These are phyloP conservation scores for Echites panduratus DNA, from an alignment of 257 asterid species.

Conservation along the genomic window DNA sequence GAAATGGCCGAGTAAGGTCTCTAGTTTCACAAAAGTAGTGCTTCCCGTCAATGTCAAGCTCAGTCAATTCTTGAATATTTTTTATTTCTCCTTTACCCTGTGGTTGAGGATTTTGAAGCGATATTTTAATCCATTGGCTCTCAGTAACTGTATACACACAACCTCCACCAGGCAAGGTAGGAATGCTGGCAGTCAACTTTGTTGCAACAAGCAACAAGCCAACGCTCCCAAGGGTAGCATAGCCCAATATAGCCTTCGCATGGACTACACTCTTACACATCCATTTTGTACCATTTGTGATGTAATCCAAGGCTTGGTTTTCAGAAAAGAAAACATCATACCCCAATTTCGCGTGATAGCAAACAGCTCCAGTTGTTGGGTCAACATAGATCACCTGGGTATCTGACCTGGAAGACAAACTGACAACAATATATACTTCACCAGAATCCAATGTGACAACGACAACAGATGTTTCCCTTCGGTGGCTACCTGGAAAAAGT, in stretches of 20 bases:
- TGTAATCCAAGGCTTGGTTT: conserved; percentile 65
- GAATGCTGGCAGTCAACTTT: conserved; percentile 65
- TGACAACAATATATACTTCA: conserved; percentile 77
- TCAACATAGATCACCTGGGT: conserved; percentile 95
- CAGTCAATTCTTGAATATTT: conserved; percentile 83
- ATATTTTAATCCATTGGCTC: conserved; percentile 87
- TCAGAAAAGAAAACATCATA: conserved; percentile 81
- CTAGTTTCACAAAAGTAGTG: conserved; percentile 89
- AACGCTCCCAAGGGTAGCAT: conserved; percentile 80
- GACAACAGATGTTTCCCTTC: conserved; percentile 72
- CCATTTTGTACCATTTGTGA: conserved; percentile 76
- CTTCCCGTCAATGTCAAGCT: conserved; percentile 91
- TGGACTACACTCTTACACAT: conserved; percentile 56
- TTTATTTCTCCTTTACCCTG: conserved; percentile 82
- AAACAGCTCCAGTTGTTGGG: conserved; percentile 89
- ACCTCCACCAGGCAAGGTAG: conserved; percentile 93
- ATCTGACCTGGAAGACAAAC: conserved; percentile 74
- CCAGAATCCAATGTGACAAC: conserved; percentile 78
- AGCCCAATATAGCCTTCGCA: conserved; percentile 87
- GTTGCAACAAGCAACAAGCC: conserved; percentile 83
- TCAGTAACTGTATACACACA: conserved; percentile 75
- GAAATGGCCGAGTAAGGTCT: conserved; percentile 93
- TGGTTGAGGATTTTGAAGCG: conserved; percentile 88
- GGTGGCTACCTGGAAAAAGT: conserved; percentile 36
- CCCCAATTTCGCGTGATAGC: conserved; percentile 55